Conservation (phyloP, 2,329 filamentous ascomycete species). For the Fusarium lyarnte region DNA sequence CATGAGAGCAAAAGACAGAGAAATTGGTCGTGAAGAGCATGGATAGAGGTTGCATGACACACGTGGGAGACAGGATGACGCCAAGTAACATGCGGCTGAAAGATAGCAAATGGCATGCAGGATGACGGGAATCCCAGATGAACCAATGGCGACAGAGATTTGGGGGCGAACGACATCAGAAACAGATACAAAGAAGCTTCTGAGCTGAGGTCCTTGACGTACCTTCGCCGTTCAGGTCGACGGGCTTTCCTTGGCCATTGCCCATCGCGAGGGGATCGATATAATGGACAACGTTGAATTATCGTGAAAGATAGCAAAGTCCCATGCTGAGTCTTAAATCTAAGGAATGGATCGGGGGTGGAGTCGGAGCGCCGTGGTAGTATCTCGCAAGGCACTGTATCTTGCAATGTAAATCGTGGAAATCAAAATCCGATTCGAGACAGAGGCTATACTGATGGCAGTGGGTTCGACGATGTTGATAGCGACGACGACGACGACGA, state of each 20-base stretch:
- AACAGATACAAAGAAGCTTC: not conserved
- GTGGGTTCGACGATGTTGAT: not conserved
- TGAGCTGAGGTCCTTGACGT: slow-evolving; percentile 38
- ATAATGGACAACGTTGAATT: slow-evolving; percentile 43
- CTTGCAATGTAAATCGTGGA: not conserved
- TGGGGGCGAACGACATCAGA: not conserved
- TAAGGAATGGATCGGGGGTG: slow-evolving; percentile 35
- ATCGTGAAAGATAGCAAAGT: slow-evolving; percentile 43
- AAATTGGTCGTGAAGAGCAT: not conserved
- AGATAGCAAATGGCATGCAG: slow-evolving; percentile 14
- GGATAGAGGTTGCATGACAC: slow-evolving; percentile 36
- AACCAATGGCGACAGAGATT: slow-evolving; percentile 6
- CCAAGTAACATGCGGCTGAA: slow-evolving; percentile 32
- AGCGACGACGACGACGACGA: not conserved
- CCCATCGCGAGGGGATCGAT: slow-evolving; percentile 70
- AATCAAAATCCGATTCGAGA: not conserved
- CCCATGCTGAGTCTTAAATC: slow-evolving; percentile 43
- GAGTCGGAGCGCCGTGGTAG: slow-evolving; percentile 40
- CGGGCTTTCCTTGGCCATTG: slow-evolving; percentile 93
- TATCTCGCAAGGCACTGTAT: slow-evolving; percentile 36
- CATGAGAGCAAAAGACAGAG: not conserved
- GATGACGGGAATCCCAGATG: slow-evolving; percentile 10
- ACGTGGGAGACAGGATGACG: slow-evolving; percentile 38
- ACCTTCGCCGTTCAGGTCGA: slow-evolving; percentile 95
- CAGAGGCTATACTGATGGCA: not conserved